These are phyloP conservation scores for Cenchrus americanus DNA, from an alignment of 176 grass and related monocot species.

Conservation along the genomic window DNA sequence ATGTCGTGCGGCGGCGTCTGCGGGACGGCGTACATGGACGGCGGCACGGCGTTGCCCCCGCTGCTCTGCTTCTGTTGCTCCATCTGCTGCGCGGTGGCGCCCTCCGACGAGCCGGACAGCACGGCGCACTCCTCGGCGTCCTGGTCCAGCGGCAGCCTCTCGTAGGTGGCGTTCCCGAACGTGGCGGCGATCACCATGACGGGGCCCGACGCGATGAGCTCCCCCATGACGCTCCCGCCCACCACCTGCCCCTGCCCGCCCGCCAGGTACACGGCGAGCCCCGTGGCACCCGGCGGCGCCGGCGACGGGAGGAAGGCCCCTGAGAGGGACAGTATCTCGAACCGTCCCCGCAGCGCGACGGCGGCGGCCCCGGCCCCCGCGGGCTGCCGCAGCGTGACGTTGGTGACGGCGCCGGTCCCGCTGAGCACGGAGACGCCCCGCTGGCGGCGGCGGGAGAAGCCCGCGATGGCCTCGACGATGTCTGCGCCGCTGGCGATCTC, in stretches of 20 bases:
- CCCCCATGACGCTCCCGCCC: slow-evolving; percentile 82
- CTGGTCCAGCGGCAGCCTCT: slow-evolving; percentile 79
- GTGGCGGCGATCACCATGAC: slow-evolving; percentile 97
- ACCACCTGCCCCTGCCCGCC: slow-evolving; percentile 86
- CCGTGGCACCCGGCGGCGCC: slow-evolving; percentile 66
- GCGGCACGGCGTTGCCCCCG: slow-evolving; percentile 40
- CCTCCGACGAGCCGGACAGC: slow-evolving; percentile 56
- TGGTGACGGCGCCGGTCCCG: slow-evolving; percentile 75
- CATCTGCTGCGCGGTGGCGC: slow-evolving; percentile 46
- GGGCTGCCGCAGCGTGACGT: slow-evolving; percentile 79
- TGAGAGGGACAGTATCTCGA: slow-evolving; percentile 82
- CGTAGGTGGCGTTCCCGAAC: slow-evolving; percentile 87
- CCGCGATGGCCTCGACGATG: slow-evolving; percentile 78
- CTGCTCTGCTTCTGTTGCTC: slow-evolving; percentile 47
- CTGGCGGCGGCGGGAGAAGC: slow-evolving; percentile 77
- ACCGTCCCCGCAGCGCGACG: slow-evolving; percentile 65
- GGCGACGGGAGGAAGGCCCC: slow-evolving; percentile 87
- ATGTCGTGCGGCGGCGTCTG: slow-evolving; percentile 59
- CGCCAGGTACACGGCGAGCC: slow-evolving; percentile 79
- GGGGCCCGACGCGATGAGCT: slow-evolving; percentile 75
- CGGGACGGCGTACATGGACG: slow-evolving; percentile 60
- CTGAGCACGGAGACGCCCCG: slow-evolving; percentile 86
- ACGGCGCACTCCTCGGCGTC: slow-evolving; percentile 52
- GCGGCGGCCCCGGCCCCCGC: slow-evolving; percentile 45
- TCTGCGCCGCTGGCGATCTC: slow-evolving; percentile 92